Base-by-base conservation (phyloP, 208 protist species). In the Trypanosoma boissoni region DNA sequence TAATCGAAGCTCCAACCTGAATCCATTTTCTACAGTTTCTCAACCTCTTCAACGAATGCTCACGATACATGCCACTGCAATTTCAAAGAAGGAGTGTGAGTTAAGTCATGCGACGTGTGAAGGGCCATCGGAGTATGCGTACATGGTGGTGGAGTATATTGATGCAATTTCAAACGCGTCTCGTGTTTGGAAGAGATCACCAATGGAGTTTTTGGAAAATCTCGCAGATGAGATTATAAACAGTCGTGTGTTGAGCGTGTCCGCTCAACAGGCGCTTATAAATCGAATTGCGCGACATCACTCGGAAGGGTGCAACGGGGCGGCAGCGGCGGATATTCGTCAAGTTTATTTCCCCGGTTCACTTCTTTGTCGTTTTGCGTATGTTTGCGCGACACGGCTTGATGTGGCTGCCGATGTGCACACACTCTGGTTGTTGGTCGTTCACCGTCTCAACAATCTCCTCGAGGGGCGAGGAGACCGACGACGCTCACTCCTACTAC, bases 331-430 rank as follows among this genome's bases (percentile, higher is more conserved):
- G 27, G 72, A 77, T 54, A 58, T 77, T 27, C 83, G 87, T 9
- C 32, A 37, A 41, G 66, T 68, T 20, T 94, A 94, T 65, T 84
- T 86, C 29, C 87, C 87, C 1, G 74, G 78, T 24, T 91, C 87
- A 5, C 68, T 94, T 21, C 69, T 91, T 44, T 73, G 72, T 16
- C 83, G 87, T 44, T 83, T 94, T 45, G 78, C 82, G 1, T 70
- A 79, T 58, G 29, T 64, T 29, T 83, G 72, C 46, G 71, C 64
- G n/a, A 57, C 14, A 74, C 57, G 50, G 24, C 27, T 78, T 14
- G 56, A 54, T 18, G 32, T 46, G 12, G 64, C 68, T n/a, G 64
- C 68, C 2, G 70, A 80, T 53, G 67, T 81, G 9, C 52, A 41
- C 8, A 24, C 34, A 29, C 57, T 88, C 31, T 89, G 86, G 82